phyloP scores from a whole-genome alignment of 2,329 filamentous ascomycete genomes.

The Aspergillus candidus region DNA sequence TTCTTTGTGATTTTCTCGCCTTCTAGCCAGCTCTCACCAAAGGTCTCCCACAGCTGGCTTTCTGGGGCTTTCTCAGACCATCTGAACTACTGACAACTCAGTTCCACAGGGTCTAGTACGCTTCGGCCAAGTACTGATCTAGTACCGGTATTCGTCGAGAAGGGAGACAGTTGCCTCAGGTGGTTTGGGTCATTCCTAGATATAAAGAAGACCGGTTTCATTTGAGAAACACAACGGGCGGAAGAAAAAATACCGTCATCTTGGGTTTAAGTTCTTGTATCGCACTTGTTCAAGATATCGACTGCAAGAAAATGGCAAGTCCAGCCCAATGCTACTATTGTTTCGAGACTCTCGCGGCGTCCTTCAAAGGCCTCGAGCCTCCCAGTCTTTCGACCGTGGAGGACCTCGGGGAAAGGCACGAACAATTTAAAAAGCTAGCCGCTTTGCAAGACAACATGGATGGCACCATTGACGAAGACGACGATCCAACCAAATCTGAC shows the following conservation, averaged over 20 bases:
- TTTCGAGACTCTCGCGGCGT: slow-evolving; percentile 78
- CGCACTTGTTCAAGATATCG: neutral
- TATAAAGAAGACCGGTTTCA: no score
- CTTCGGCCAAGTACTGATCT: no score
- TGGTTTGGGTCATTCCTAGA: no score
- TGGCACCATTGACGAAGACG: slow-evolving; percentile 27
- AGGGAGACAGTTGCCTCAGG: no score
- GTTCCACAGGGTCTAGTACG: neutral
- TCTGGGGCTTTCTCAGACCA: neutral
- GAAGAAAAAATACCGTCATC: neutral
- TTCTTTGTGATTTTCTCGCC: neutral
- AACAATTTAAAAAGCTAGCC: slow-evolving; percentile 36
- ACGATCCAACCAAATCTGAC: slow-evolving; percentile 6
- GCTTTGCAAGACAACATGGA: slow-evolving; percentile 22
- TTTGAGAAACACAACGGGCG: neutral
- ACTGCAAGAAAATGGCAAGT: slow-evolving; percentile 62
- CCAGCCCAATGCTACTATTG: slow-evolving; percentile 83
- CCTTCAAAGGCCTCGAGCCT: slow-evolving; percentile 63
- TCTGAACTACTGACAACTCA: neutral
- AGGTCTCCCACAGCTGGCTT: slow-evolving; percentile 3
- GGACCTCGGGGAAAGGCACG: slow-evolving; percentile 57
- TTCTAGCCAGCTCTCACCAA: slow-evolving; percentile 2
- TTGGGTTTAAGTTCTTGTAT: neutral
- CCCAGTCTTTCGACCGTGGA: slow-evolving; percentile 65
- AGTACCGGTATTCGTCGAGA: no score